Evolutionary conservation across 805 yeast genomes (phyloP), one percentile per base, ranked within the genome.

Genomic region (Brettanomyces nanus): DNA sequence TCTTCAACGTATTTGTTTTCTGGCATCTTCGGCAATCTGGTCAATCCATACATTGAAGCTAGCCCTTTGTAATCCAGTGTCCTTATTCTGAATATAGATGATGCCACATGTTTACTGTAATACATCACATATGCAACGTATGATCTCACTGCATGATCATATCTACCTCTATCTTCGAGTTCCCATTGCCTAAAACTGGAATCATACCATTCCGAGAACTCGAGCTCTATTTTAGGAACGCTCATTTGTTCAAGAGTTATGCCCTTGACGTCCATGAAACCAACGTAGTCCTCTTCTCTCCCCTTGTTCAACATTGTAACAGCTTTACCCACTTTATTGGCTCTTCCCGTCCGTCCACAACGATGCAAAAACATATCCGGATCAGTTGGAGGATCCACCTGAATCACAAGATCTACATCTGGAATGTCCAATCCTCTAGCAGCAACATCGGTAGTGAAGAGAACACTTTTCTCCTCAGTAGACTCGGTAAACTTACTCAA

Each of bases 381-480:
- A 47, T 89, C 95, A 0, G 86, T 77, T 1, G 98, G 98, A 2
- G 97, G 95, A 46, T 92, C 97, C 19, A 90, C 49, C 55, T 92
- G 98, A n/a, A 92, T 63, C 3, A 90, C 97, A 19, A 89, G 61
- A 52, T 92, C 97, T 7, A 92, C 97, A 38, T 89, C 92, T 1
- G 95, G 95, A 21, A 92, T 80, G 63, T 92, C 98, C 18, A 92
- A 74, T 31, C 98, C 98, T 54, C 98, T 71, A 0, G 97, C 96
- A 1, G 98, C 97, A n/a, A 92, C 96, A 66, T 92, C 98, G 0
- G 98, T 92, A 2, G 98, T 87, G 60, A 92, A 64, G 19, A 92
- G 60, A 0, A 90, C 74, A 7, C 79, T 66, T 45, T 76, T 79
- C 3, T 60, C 57, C 3, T 61, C 59, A 6, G 54, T 51, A 4